Evolutionary conservation across 129 eudicot genomes (phyloP).

Genomic region (Escallonia rubra): DNA sequence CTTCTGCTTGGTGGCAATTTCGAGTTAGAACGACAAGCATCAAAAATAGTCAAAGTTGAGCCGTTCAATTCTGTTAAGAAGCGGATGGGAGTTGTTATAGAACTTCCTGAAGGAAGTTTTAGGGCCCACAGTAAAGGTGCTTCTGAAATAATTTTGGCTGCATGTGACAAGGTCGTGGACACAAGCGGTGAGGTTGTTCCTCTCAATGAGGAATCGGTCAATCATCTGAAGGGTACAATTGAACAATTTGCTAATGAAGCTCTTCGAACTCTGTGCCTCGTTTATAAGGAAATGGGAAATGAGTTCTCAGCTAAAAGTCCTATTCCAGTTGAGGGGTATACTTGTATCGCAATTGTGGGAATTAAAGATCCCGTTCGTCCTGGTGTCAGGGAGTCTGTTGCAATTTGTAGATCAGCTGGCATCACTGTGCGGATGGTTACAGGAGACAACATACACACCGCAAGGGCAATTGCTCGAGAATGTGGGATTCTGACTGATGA

Average conservation of each 20-base stretch:
- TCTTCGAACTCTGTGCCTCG: constrained; percentile 84
- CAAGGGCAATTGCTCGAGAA: constrained; percentile 95
- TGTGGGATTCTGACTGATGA: constrained; percentile 86
- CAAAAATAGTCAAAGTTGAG: constrained; percentile 70
- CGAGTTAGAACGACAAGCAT: constrained; percentile 31
- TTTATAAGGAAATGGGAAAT: constrained; percentile 61
- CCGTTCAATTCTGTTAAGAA: constrained; percentile 83
- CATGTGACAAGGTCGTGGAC: constrained; percentile 67
- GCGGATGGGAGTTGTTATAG: constrained; percentile 80
- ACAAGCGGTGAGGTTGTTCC: constrained; percentile 58
- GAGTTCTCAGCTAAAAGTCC: constrained; percentile 41
- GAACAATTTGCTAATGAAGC: constrained; percentile 85
- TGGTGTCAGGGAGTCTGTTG: constrained; percentile 93
- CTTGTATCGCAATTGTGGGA: constrained; percentile 81
- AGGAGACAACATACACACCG: constrained; percentile 87
- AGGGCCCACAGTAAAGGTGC: constrained; percentile 90
- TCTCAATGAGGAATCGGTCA: constrained; percentile 43
- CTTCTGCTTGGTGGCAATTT: constrained; percentile 63
- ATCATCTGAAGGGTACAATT: constrained; percentile 47
- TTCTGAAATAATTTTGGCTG: constrained; percentile 74
- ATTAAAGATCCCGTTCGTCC: constrained; percentile 96
- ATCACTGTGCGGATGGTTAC: constrained; percentile 91
- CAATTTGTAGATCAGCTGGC: constrained; percentile 83
- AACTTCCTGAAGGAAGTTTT: constrained; percentile 53
- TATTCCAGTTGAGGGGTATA: constrained; percentile 74